Conservation (phyloP, 371 early-diverging fungal genomes). For the Lichtheimia hyalospora region DNA sequence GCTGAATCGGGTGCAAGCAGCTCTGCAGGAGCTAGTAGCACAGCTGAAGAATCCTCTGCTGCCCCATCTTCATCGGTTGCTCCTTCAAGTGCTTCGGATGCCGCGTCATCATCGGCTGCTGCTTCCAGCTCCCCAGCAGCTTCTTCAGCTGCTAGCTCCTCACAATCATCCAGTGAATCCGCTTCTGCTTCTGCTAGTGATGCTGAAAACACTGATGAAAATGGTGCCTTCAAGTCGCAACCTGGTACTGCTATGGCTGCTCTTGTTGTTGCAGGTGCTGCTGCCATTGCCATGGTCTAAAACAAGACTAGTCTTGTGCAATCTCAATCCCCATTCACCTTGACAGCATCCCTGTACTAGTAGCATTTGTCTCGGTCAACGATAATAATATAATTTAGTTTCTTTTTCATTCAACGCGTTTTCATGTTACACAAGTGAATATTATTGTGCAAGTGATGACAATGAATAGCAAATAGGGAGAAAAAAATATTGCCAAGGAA, state of each 20-base stretch:
- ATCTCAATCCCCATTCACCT: too few species aligned
- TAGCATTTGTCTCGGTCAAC: too few species aligned
- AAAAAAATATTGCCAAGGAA: too few species aligned
- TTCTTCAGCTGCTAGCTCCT: not conserved
- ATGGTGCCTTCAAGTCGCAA: constrained; percentile 12
- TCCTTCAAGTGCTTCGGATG: constrained; percentile 8
- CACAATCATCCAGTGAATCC: not conserved
- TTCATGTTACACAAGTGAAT: too few species aligned
- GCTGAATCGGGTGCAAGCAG: constrained; percentile 4
- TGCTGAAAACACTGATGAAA: constrained; percentile 7
- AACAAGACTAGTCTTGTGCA: not conserved
- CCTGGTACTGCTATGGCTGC: constrained; percentile 22
- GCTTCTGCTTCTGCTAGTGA: constrained; percentile 9
- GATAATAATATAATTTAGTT: too few species aligned
- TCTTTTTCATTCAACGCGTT: too few species aligned
- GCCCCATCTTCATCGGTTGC: constrained; percentile 6
- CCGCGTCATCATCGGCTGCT: constrained; percentile 12
- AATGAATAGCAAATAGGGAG: too few species aligned
- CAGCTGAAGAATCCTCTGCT: not conserved
- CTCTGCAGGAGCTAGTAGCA: constrained; percentile 6
- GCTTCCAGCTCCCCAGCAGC: constrained; percentile 5
- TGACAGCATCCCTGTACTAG: too few species aligned
- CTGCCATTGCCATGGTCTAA: constrained; percentile 22
- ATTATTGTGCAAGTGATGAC: too few species aligned
- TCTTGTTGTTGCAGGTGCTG: constrained; percentile 18